Percentiles rank a stretch among this genome's conserved stretches.
Evolutionary conservation across 306 rosid species (phyloP).

Genomic region (Acacia melanoxylon): DNA sequence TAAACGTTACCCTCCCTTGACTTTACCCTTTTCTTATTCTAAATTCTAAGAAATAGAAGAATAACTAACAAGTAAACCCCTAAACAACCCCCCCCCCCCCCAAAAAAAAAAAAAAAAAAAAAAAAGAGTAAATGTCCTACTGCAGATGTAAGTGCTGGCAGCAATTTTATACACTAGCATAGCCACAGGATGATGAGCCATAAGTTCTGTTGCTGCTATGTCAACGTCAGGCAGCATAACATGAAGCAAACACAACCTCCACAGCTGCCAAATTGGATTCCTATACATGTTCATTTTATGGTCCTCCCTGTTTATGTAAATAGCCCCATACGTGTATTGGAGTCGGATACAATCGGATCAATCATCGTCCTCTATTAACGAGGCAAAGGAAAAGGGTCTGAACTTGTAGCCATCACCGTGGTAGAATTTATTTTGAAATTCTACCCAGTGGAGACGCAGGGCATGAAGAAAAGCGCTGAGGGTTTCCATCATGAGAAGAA

Average conservation of each 20-base stretch:
- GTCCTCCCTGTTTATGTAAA: constrained; percentile 29
- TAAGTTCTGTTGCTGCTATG: constrained; percentile 46
- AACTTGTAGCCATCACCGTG: constrained; percentile 95
- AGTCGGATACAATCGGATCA: constrained; percentile 37
- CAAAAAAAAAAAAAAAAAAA: neutral
- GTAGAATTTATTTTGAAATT: constrained; percentile 95
- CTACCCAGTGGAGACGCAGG: constrained; percentile 99
- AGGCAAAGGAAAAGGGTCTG: constrained; percentile 85
- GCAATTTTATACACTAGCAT: constrained; percentile 35
- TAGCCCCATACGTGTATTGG: constrained; percentile 7
- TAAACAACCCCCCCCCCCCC: neutral
- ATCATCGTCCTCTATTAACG: constrained; percentile 79
- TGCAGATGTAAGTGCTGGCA: constrained; percentile 33
- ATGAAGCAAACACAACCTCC: constrained; percentile 28
- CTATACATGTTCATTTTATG: constrained; percentile 29
- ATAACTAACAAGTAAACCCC: neutral
- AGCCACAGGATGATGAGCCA: constrained; percentile 50
- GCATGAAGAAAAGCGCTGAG: constrained; percentile 99
- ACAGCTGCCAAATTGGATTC: constrained; percentile 36
- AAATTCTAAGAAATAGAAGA: constrained; percentile 32
- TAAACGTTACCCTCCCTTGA: constrained; percentile 31
- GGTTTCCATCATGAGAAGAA: constrained; percentile 98
- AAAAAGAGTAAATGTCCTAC: constrained; percentile 18
- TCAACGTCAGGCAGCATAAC: constrained; percentile 45
- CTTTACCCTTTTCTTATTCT: constrained; percentile 30